Evolutionary conservation across 2,329 filamentous ascomycete genomes (phyloP).

Genomic region (Monosporascus sp.): DNA sequence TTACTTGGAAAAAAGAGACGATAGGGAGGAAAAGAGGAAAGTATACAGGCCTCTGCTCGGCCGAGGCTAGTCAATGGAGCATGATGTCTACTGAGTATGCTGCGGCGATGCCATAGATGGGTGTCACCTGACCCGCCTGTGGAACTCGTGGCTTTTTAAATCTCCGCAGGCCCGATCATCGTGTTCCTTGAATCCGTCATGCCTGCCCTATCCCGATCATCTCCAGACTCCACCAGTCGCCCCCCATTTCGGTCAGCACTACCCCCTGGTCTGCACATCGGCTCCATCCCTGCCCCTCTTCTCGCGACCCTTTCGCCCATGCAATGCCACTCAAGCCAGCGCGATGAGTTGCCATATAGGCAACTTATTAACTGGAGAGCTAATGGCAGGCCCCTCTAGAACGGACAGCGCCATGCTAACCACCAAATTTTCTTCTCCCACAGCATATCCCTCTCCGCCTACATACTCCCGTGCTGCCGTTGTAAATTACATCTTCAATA

Average conservation of each 20-base stretch:
- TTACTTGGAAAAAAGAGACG: too few species aligned
- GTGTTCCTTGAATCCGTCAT: background rate
- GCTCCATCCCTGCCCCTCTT: slow-evolving; percentile 15
- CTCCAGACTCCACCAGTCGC: slow-evolving; percentile 18
- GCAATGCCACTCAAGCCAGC: slow-evolving; percentile 16
- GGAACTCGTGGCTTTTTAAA: background rate
- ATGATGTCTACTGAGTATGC: background rate
- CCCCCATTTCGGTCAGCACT: slow-evolving; percentile 13
- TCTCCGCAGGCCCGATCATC: background rate
- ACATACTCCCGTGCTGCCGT: slow-evolving; percentile 28
- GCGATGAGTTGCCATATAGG: slow-evolving; percentile 18
- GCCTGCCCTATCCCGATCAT: background rate
- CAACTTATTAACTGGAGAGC: slow-evolving; percentile 1
- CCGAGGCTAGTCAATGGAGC: too few species aligned
- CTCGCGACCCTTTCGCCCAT: slow-evolving; percentile 16
- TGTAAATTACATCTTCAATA: slow-evolving; percentile 37
- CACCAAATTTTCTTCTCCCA: slow-evolving; percentile 19
- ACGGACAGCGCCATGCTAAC: slow-evolving; percentile 15
- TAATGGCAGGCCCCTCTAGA: slow-evolving; percentile 15
- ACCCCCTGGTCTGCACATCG: slow-evolving; percentile 12
- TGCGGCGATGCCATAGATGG: background rate
- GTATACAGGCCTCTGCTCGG: too few species aligned
- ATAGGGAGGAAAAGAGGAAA: too few species aligned
- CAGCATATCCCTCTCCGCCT: slow-evolving; percentile 18
- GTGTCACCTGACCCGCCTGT: background rate